Evolutionary conservation across 2,329 filamentous ascomycete species (phyloP).

Genomic region (Trichoderma sp.): DNA sequence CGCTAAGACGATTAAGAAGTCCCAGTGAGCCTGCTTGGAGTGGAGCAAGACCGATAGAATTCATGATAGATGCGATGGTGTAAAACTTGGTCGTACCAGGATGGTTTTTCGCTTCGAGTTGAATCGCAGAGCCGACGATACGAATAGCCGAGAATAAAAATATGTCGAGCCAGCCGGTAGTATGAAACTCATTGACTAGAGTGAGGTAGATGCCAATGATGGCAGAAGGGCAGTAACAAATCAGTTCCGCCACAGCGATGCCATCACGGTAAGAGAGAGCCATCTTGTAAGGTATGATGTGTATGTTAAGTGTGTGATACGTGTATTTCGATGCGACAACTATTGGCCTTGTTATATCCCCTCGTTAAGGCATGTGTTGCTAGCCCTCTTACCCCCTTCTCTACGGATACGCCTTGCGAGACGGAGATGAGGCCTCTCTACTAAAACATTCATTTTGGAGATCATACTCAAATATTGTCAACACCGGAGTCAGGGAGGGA

Average conservation of each 20-base stretch:
- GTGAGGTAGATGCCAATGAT: neutral
- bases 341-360: neutral
- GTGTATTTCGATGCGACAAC: neutral
- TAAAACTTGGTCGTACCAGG: neutral
- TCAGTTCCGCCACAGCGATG: neutral
- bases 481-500: neutral
- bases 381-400: neutral
- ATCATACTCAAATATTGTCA: neutral
- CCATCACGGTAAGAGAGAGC: neutral
- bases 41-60: neutral
- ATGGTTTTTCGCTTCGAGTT: neutral
- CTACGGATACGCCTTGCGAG: neutral
- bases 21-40: neutral
- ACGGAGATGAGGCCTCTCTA: neutral
- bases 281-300: neutral
- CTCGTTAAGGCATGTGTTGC: neutral
- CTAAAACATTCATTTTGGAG: neutral
- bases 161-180: neutral
- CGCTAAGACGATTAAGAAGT: neutral
- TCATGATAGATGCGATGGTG: neutral
- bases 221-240: neutral
- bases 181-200: conserved; percentile 3
- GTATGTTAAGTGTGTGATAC: neutral
- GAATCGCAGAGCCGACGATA: neutral
- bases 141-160: neutral